Percentiles rank a stretch among this genome's conserved stretches.
Conservation (phyloP, 202 grass and related monocot genomes). For the Panicum hallii region DNA sequence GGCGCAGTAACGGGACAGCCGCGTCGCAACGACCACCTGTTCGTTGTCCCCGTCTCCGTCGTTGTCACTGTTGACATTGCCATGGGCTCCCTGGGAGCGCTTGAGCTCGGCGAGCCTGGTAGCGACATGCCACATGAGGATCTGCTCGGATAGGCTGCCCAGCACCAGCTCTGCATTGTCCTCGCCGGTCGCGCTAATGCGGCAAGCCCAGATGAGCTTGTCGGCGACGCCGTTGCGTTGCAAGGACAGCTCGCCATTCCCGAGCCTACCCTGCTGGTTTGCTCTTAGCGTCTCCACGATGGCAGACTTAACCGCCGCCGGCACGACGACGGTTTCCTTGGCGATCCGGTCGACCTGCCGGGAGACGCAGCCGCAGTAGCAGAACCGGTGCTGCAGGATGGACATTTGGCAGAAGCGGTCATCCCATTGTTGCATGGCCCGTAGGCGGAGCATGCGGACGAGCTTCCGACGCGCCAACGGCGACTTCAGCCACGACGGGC, state of each 20-base stretch:
- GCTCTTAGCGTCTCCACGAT: slow-evolving; percentile 14
- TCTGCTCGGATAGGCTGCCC: slow-evolving; percentile 48
- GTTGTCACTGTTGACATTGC: not conserved
- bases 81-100: slow-evolving; percentile 23
- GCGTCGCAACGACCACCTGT: slow-evolving; percentile 25
- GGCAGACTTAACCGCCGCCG: slow-evolving; percentile 46
- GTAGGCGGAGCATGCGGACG: slow-evolving; percentile 38
- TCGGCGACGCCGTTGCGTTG: slow-evolving; percentile 46
- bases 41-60: not conserved
- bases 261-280: slow-evolving; percentile 20
- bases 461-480: slow-evolving; percentile 26
- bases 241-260: slow-evolving; percentile 41
- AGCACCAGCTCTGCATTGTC: not conserved
- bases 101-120: slow-evolving; percentile 52
- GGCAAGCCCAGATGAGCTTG: slow-evolving; percentile 51
- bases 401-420: slow-evolving; percentile 50
- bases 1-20: slow-evolving; percentile 52
- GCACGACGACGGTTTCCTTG: slow-evolving; percentile 39
- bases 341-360: slow-evolving; percentile 48
- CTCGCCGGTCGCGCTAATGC: not conserved
- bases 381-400: slow-evolving; percentile 38
- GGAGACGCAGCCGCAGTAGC: slow-evolving; percentile 52
- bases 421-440: slow-evolving; percentile 43
- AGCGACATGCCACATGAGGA: slow-evolving; percentile 54
- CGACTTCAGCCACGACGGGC: slow-evolving; percentile 50